A percentile compares a stretch with the other conserved stretches of the same genome.
Evolutionary conservation across 495 filamentous ascomycete species (phyloP).

Genomic region (Aspergillus avenaceus): DNA sequence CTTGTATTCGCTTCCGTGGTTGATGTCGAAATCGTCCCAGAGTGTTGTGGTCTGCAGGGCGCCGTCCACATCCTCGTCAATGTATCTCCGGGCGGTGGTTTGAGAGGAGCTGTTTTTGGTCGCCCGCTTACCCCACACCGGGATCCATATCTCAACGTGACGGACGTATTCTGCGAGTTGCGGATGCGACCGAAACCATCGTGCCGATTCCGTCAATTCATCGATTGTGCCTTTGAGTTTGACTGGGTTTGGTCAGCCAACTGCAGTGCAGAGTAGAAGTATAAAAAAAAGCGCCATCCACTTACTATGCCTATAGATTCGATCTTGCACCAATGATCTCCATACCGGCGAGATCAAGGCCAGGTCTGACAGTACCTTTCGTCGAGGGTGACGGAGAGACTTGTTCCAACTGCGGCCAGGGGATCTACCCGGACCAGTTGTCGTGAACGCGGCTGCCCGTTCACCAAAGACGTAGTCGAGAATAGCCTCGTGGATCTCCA

Average conservation of each 20-base stretch:
- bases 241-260: slow-evolving; percentile 31
- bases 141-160: slow-evolving; percentile 71
- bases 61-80: slow-evolving; percentile 34
- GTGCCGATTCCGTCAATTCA: slow-evolving; percentile 48
- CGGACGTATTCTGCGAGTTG: slow-evolving; percentile 61
- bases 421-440: slow-evolving; percentile 37
- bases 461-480: slow-evolving; percentile 66
- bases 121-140: slow-evolving; percentile 59
- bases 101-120: slow-evolving; percentile 18
- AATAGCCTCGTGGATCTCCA: slow-evolving; percentile 68
- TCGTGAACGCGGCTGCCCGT: slow-evolving; percentile 53
- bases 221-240: slow-evolving; percentile 67
- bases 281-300: slow-evolving; percentile 5
- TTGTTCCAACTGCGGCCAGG: slow-evolving; percentile 57
- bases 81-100: slow-evolving; percentile 34
- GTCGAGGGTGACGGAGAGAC: slow-evolving; percentile 60
- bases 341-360: slow-evolving; percentile 59
- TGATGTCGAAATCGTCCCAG: slow-evolving; percentile 34
- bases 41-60: slow-evolving; percentile 21
- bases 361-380: slow-evolving; percentile 60
- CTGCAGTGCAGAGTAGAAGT: too few relatives aligned
- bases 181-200: slow-evolving; percentile 54
- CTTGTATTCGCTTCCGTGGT: slow-evolving; percentile 35
- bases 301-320: slow-evolving; percentile 63
- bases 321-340: slow-evolving; percentile 61